phyloP scores from a whole-genome alignment of 306 rosid species.

The Cicer cuneatum region DNA sequence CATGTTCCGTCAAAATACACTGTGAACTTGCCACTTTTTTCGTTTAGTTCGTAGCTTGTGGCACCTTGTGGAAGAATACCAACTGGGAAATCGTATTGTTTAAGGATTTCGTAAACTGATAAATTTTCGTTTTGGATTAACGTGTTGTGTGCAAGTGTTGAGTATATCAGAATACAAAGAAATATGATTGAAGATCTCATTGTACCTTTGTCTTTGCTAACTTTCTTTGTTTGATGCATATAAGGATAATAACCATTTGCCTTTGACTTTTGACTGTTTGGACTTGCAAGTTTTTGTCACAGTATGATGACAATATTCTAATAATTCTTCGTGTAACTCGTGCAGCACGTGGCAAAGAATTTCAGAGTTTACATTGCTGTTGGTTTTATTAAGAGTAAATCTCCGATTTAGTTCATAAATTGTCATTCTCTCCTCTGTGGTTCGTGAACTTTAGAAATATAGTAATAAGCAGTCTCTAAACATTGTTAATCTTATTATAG shows the following conservation, averaged over 20 bases:
- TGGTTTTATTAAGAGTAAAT: no score
- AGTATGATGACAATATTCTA: conserved; percentile 9
- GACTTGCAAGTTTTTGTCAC: neutral
- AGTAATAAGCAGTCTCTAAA: no score
- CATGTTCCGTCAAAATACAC: conserved; percentile 53
- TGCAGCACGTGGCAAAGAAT: conserved; percentile 3
- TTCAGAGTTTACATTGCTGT: no score
- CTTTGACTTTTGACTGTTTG: conserved; percentile 43
- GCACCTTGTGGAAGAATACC: conserved; percentile 73
- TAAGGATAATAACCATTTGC: neutral
- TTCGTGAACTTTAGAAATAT: no score
- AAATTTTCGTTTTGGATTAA: neutral
- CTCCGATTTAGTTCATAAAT: no score
- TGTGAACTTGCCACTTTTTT: conserved; percentile 51
- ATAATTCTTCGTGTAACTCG: conserved; percentile 39
- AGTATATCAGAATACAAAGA: neutral
- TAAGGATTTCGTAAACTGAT: conserved; percentile 61
- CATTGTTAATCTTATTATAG: no score
- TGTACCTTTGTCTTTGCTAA: neutral
- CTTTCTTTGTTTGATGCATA: neutral
- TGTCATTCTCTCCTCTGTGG: no score
- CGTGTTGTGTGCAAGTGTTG: neutral
- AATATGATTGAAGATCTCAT: conserved; percentile 16
- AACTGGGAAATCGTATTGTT: conserved; percentile 59
- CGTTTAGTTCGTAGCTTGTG: conserved; percentile 56